Conservation (phyloP, 2,329 filamentous ascomycete species). For the Aspergillus sp. region DNA sequence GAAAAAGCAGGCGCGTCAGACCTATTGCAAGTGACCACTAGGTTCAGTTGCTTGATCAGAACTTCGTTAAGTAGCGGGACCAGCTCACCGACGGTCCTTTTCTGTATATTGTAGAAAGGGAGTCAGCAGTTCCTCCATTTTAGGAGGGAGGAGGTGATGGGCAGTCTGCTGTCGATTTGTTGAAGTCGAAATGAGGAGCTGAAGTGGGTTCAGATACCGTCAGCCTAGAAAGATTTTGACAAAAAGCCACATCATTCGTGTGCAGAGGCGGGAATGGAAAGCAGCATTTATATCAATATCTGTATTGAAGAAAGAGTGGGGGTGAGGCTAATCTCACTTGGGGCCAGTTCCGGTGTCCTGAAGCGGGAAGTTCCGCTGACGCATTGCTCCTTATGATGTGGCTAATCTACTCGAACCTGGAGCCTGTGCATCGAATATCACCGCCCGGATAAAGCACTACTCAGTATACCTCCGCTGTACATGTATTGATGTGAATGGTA, state of each 20-base stretch:
- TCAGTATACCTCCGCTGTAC: too few relatives aligned
- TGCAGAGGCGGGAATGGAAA: not conserved
- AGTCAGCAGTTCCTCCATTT: not conserved
- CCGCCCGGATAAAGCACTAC: too few relatives aligned
- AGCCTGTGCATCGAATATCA: too few relatives aligned
- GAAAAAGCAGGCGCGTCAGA: not conserved
- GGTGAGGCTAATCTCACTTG: too few relatives aligned
- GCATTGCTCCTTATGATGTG: too few relatives aligned
- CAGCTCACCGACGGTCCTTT: constrained; percentile 1
- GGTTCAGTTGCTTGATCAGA: not conserved
- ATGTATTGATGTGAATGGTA: too few relatives aligned
- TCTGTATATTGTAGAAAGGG: not conserved
- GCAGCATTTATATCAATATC: not conserved
- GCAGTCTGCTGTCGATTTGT: not conserved
- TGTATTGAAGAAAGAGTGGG: too few relatives aligned
- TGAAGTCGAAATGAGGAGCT: not conserved
- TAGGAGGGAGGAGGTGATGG: not conserved
- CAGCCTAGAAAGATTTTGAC: not conserved
- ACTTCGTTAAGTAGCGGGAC: not conserved
- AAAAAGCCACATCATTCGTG: not conserved
- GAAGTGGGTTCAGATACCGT: not conserved
- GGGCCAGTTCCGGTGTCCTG: too few relatives aligned
- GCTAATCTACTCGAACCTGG: too few relatives aligned
- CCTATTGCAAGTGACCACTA: not conserved
- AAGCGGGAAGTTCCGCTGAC: too few relatives aligned